These are phyloP conservation scores for Tylopilus rubrobrunneus DNA, from an alignment of 768 basidiomycete species.

Conservation along the genomic window DNA sequence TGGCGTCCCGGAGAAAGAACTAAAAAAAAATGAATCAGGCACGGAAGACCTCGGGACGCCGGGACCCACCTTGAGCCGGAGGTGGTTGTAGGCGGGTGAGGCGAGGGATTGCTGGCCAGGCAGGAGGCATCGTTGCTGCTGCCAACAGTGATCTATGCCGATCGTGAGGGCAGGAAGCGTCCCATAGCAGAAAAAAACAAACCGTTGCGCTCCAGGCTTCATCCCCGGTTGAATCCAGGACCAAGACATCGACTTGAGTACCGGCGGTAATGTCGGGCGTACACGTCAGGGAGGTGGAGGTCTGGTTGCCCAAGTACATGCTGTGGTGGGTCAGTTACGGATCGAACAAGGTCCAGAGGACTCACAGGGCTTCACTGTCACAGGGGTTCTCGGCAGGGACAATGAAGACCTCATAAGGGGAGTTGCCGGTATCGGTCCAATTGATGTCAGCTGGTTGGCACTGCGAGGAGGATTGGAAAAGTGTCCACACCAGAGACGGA, in stretches of 20 bases:
- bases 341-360: not conserved
- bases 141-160: conserved; percentile 34
- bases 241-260: conserved; percentile 45
- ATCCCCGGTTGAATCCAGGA: conserved; percentile 48
- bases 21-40: conserved; percentile 4
- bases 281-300: conserved; percentile 39
- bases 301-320: conserved; percentile 55
- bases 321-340: conserved; percentile 33
- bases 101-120: conserved; percentile 18
- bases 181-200: conserved; percentile 22
- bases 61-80: conserved; percentile 1
- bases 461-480: conserved; percentile 32
- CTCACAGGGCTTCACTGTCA: conserved; percentile 52
- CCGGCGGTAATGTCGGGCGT: conserved; percentile 43
- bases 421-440: conserved; percentile 42
- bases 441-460: conserved; percentile 48
- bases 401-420: conserved; percentile 58
- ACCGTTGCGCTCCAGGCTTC: conserved; percentile 70
- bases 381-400: conserved; percentile 54
- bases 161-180: not conserved
- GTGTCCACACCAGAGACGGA: not conserved
- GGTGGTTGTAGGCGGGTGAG: conserved; percentile 11
- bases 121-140: conserved; percentile 37
- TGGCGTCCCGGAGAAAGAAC: not conserved
- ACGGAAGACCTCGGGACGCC: not conserved